These are phyloP conservation scores for Coniochaeta hoffmannii DNA, from an alignment of 2,329 filamentous ascomycete species.

Conservation along the genomic window DNA sequence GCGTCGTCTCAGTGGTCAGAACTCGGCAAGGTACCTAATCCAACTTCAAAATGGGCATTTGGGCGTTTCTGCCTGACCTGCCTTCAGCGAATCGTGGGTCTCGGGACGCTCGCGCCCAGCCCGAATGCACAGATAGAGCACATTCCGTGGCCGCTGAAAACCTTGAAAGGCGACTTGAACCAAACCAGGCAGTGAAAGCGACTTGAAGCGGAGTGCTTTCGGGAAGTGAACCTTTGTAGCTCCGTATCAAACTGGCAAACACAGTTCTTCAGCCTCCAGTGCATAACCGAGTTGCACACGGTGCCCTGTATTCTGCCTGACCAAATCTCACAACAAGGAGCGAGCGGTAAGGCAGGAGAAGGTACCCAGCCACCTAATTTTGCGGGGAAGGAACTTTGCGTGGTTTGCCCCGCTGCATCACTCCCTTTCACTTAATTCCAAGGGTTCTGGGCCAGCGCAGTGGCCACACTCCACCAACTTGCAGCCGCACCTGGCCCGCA, in stretches of 20 bases:
- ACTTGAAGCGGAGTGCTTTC: too few relatives aligned
- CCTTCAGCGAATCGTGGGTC: background rate
- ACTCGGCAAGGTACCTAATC: background rate
- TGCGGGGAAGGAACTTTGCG: background rate
- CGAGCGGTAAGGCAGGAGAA: background rate
- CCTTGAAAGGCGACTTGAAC: too few relatives aligned
- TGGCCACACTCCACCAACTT: too few relatives aligned
- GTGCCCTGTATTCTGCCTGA: background rate
- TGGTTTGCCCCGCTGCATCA: background rate
- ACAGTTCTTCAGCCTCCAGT: too few relatives aligned
- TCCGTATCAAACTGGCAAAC: too few relatives aligned
- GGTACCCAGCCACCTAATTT: background rate
- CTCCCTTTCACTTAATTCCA: background rate
- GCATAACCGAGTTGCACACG: background rate
- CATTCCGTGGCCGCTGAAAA: too few relatives aligned
- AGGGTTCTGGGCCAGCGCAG: background rate
- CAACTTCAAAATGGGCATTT: too few relatives aligned
- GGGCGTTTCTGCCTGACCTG: background rate
- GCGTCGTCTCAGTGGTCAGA: too few relatives aligned
- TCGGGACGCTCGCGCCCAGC: too few relatives aligned
- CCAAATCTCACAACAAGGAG: background rate
- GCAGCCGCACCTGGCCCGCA: background rate
- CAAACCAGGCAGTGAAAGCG: too few relatives aligned
- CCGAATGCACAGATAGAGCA: too few relatives aligned
- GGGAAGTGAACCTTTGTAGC: too few relatives aligned